Base-by-base conservation (phyloP, 768 basidiomycete species). In the Trametes punicea region DNA sequence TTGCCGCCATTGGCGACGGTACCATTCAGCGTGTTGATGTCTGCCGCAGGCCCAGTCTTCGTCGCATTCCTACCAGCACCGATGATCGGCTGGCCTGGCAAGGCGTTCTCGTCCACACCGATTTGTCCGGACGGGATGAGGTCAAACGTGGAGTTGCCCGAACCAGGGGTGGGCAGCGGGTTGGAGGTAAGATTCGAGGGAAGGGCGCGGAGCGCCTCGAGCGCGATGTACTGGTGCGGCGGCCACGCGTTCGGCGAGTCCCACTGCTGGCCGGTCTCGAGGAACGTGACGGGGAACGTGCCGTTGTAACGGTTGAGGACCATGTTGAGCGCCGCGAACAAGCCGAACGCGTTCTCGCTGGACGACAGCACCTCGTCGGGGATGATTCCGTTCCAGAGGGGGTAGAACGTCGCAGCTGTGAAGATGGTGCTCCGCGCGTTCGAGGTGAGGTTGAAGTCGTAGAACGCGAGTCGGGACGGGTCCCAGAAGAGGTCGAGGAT, bases 401-500 rank as follows among this genome's bases (percentile, higher is more conserved):
- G 90, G 68, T 92, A 93, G 74, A 84, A 93, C 1, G 81, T 83
- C 1, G 90, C 93, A 2, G 74, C 77, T n/a, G 82, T 82, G 73
- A 87, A 93, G 27, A 91, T 66, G 45, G 63, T 70, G 64, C 83
- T 85, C 49, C 87, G 82, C 13, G 80, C 66, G 46, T 85, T 83
- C 2, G 84, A 78, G 6, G 82, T 85, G 36, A 87, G 69, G 69
- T 93, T 91, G 72, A 88, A 97, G 70, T 96, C 94, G 64, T 95
- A 95, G 72, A 95, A 96, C 0, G 87, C 87, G n/a, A 92, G 75
- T 75, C 88, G 90, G 7, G 74, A 71, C 0, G 82, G 61, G 66
- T 96, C 89, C 93, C 94, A 97, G 71, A 83, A 76, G 8, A 97
- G 80, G 68, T 98, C 95, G 31, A 97, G 73, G 57, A 97, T 82